Evolutionary conservation across 768 basidiomycete genomes (phyloP), one percentile per base, ranked within the genome.

Genomic region (Phylloporus scabripes): DNA sequence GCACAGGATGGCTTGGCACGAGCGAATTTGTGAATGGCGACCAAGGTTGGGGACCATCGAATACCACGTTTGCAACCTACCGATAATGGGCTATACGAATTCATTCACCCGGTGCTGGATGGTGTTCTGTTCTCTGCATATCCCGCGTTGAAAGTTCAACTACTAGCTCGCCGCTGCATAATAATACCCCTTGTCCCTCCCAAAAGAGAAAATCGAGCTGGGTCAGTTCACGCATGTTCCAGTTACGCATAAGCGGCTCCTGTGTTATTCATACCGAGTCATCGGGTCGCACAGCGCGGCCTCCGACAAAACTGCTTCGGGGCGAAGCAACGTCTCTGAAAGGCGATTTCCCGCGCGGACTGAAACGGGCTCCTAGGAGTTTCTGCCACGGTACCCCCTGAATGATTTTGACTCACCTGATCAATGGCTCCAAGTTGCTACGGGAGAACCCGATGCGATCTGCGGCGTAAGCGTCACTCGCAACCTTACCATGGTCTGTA

Each of bases 221-320:
- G 76, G 78, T 4, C 69, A 72, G 17, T 78, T 79, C 47, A 64
- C 70, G 1, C 62, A 68, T n/a, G 76, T 83, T 4, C 76, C 80
- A 5, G 58, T 83, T 82, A 57, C 17, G 72, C 61, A 21, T 39
- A 17, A 37, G 23, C 2, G 24, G 18, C 45, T 48, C 38, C 50
- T 38, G 41, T 45, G 29, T n/a, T 12, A 0, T 32, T 20, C 38
- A 26, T 47, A 29, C 31, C 38, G 48, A 49, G 33, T 49, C 48
- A 49, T 46, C 33, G 7, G 11, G 18, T 6, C 32, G 36, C n/a
- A 41, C 46, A 72, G 82, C 2, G 68, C 81, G 0, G 81, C 79
- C 3, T 77, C 80, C 7, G 82, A 85, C 43, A 81, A 85, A 58
- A 79, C 82, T 1, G 61, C 78, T 29, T 71, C 74, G 4, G 65